phyloP scores from a whole-genome alignment of 805 yeast genomes.

The Myxozyma neotropica region DNA sequence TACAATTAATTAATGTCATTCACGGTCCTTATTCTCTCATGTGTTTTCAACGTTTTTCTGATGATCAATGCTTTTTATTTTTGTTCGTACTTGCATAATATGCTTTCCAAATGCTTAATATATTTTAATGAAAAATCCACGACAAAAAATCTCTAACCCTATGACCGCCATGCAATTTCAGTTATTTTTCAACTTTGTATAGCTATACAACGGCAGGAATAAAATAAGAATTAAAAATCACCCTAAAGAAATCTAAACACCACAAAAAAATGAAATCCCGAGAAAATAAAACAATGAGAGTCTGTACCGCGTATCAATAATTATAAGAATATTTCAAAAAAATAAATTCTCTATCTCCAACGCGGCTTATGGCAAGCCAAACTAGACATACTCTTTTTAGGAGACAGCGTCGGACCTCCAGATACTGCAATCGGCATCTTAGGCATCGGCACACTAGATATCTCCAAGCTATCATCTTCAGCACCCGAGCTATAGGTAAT shows the following conservation, averaged over 20 bases:
- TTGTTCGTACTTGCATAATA: too few relatives aligned
- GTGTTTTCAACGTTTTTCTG: neutral
- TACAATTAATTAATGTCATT: neutral
- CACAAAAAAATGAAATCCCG: neutral
- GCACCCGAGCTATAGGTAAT: constrained; percentile 18
- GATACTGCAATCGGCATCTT: neutral
- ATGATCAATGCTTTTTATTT: neutral
- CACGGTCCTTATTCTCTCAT: neutral
- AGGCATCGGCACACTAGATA: neutral
- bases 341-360: constrained; percentile 16
- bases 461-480: neutral
- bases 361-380: constrained; percentile 19
- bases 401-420: constrained; percentile 1
- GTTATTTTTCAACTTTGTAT: neutral
- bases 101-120: too few relatives aligned
- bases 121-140: too few relatives aligned
- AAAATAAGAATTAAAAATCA: neutral
- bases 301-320: neutral
- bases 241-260: neutral
- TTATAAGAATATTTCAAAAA: neutral
- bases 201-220: neutral
- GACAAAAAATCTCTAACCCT: too few relatives aligned
- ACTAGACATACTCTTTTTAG: constrained; percentile 24
- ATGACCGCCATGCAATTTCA: neutral
- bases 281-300: neutral